Base-by-base conservation (phyloP, 306 rosid species). In the Crotalaria pallida region DNA sequence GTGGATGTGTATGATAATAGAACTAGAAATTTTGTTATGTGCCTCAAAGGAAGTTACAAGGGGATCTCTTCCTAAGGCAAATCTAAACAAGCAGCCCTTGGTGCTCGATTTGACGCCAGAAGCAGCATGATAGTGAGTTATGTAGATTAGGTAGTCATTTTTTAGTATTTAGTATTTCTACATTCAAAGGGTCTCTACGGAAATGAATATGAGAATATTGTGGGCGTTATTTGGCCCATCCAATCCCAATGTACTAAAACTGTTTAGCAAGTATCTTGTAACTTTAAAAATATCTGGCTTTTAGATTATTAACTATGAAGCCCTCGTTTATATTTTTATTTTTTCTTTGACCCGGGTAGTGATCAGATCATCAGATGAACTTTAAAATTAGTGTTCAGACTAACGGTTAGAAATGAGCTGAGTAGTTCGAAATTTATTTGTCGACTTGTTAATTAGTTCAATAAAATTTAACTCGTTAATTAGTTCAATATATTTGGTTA, bases 111-210 rank as follows among this genome's bases (percentile, higher is more conserved):
- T 85, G 84, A 87, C 82, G 69, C 84, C 65, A 82, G 87, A 79
- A 82, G 87, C 84, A 68, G 84, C 84, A 80, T 79, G 75, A 85
- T 78, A 87, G 82, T 75, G 88, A 86, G 89, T 80, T 84, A 75
- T 77, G 88, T 88, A 89, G 91, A 84, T 71, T 84, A 89, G 96
- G 72, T 84, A 83, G 95, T 88, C 92, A 90, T 89, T 87, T 92
- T 89, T 87, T 84, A 85, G 89, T 70, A 71, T 38, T 73, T 74
- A 74, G 70, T 74, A 31, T 76, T 84, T 78, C 85, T 67, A 74
- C 84, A 77, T 79, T 82, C 72, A 77, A 77, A 80, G 63, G 83
- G 53, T 80, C 80, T 73, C 80, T 73, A 76, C 57, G 68, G 64
- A 77, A 84, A 78, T 73, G 89, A 77, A 78, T n/a, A n/a, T 78